A percentile compares a stretch with the other conserved stretches of the same genome.
Conservation (phyloP, 2,329 filamentous ascomycete species). For the Fusarium keratoplasticum region DNA sequence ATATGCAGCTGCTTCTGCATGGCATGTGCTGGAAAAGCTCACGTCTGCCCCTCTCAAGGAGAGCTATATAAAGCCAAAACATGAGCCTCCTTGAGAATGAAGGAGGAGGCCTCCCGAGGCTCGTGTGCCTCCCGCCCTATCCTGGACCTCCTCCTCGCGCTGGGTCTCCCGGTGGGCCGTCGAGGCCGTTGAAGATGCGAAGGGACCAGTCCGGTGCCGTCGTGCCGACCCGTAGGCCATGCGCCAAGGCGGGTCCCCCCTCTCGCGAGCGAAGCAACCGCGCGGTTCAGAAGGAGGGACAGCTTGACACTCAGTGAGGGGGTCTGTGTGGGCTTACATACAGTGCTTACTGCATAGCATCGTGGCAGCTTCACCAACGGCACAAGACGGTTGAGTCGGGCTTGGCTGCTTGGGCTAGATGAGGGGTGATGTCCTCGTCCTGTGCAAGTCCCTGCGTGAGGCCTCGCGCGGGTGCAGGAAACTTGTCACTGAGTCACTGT, state of each 20-base stretch:
- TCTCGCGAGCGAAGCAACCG: neutral
- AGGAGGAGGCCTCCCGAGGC: neutral
- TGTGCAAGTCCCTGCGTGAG: conserved; percentile 15
- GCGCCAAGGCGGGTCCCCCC: conserved; percentile 19
- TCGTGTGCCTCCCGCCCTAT: neutral
- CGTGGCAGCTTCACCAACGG: conserved; percentile 33
- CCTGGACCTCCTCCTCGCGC: neutral
- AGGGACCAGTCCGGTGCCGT: neutral
- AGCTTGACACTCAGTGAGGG: neutral
- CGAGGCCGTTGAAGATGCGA: neutral
- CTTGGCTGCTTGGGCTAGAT: conserved; percentile 29
- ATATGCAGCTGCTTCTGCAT: neutral
- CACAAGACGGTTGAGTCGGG: conserved; percentile 28
- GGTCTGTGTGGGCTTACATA: conserved; percentile 12
- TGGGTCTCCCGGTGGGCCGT: neutral
- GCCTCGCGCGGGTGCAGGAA: conserved; percentile 20
- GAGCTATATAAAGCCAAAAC: neutral
- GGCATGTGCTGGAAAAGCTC: neutral
- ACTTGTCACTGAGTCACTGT: neutral
- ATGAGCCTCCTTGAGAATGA: neutral
- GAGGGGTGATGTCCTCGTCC: neutral
- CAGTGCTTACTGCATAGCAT: conserved; percentile 24
- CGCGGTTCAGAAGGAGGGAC: neutral
- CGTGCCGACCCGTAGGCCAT: conserved; percentile 19
- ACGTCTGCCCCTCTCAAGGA: neutral